Conservation (phyloP, 2,329 filamentous ascomycete genomes). For the Rosellinia necatrix region DNA sequence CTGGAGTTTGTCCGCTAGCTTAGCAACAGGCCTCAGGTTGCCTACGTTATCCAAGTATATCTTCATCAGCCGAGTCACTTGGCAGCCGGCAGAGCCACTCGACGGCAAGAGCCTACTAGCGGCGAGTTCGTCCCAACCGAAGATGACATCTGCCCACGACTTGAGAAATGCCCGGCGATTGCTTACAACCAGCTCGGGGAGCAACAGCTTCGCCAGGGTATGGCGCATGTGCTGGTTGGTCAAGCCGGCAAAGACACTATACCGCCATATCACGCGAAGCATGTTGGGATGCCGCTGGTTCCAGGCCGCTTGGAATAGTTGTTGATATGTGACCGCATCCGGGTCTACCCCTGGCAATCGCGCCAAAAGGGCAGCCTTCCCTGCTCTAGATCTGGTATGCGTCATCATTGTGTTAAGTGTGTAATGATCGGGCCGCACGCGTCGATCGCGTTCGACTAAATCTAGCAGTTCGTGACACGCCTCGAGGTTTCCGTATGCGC, state of each 20-base stretch:
- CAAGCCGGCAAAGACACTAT: slow-evolving; percentile 27
- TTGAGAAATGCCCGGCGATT: slow-evolving; percentile 28
- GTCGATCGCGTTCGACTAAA: slow-evolving; percentile 8
- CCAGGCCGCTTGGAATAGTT: slow-evolving; percentile 37
- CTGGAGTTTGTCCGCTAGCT: slow-evolving; percentile 31
- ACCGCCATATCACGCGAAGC: slow-evolving; percentile 40
- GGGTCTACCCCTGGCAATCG: slow-evolving; percentile 28
- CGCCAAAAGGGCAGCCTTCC: slow-evolving; percentile 25
- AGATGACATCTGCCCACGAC: slow-evolving; percentile 37
- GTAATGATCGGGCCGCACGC: slow-evolving; percentile 25
- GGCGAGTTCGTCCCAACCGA: slow-evolving; percentile 33
- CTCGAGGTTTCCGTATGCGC: slow-evolving; percentile 24
- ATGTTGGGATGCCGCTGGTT: slow-evolving; percentile 36
- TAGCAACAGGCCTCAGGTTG: slow-evolving; percentile 16
- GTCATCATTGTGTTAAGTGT: slow-evolving; percentile 40
- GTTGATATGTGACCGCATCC: slow-evolving; percentile 33
- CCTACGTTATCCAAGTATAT: slow-evolving; percentile 25
- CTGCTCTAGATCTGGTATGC: slow-evolving; percentile 26
- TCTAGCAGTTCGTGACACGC: slow-evolving; percentile 32
- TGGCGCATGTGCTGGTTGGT: slow-evolving; percentile 31
- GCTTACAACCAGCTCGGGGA: slow-evolving; percentile 1
- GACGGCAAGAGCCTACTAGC: slow-evolving; percentile 14
- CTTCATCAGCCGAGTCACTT: slow-evolving; percentile 18
- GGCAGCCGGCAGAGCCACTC: not conserved
- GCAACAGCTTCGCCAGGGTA: slow-evolving; percentile 29